Base-by-base conservation (phyloP, 805 yeast genomes). In the Hagleromyces aurorensis region DNA sequence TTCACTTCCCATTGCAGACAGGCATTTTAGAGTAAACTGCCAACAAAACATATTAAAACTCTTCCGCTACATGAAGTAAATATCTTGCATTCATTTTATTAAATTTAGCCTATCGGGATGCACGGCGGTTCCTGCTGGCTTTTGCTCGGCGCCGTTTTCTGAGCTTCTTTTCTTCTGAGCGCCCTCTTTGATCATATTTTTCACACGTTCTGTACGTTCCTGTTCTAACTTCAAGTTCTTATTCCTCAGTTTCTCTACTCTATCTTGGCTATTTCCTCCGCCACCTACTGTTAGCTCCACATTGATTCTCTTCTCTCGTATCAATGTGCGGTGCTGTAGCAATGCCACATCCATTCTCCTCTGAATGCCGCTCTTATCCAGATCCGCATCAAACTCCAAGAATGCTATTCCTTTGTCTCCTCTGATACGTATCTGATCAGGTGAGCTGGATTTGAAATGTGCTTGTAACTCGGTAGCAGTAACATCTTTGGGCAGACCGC, bases 201-300 rank as follows among this genome's bases (percentile, higher is more conserved):
- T 44, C 24, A 75, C 65, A 46, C 78, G 70, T 21, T 65, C 70
- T 35, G 62, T 69, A 44, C 93, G 69, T 50, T 87, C 94, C 16
- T 67, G 78, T 24, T 69, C 69, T 44, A 87, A 61, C 47, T 77
- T 78, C 25, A 72, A 78, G 54, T 89, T 89, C 65, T 89, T 89
- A 27, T 69, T 71, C 48, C 74, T 72, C 44, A 91, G 67, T 58
- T 91, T 91, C 32, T 71, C 68, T 26, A 72, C 45, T 48, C 93
- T 63, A 23, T 62, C 67, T 35, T 69, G 62, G 7, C 93, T 76
- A 54, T 89, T 89, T 33, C 96, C 96, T 27, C 98, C 98, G 23
- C 98, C 98, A 33, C 98, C 98, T 29, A 85, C 98, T 2, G 97
- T 91, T 46, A 91, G 67, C 55, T 91, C 98, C 19, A 91, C 96